Evolutionary conservation across 768 basidiomycete species (phyloP), one percentile per base, ranked within the genome.

Genomic region (Boletus coccyginus): DNA sequence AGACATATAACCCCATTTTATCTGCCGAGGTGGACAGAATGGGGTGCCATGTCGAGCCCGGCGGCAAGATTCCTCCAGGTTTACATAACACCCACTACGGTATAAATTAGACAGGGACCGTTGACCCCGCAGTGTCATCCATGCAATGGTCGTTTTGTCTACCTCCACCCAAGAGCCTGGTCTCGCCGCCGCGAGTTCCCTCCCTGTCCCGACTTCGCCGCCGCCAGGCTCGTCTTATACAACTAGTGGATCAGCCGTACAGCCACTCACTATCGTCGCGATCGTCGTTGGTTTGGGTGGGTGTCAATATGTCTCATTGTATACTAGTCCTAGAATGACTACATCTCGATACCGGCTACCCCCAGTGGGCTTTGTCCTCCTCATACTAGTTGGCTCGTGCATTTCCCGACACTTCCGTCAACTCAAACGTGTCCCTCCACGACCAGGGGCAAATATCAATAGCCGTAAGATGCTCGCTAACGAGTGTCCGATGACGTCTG

Each of bases 231-330:
- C 33, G 12, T 5, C 21, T n/a, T 50, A 33, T 16, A 19, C 50
- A 19, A 24, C 27, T 13, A 0, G 16, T 3, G 17, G 29, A 21
- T 9, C 59, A 5, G 16, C 59, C 5, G 55, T 64, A 2, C 57
- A 64, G 36, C 29, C 24, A 19, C 14, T 32, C 19, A 66, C 65
- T 1, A 53, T 66, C 21, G 1, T 51, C 2, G 53, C 44, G 1
- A 59, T 61, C 31, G 50, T 62, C 31, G 16, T 64, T 7, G 53
- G 65, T 13, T 17, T 62, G 35, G 53, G 65, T 66, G 41, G 16
- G 62, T 52, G 21, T 46, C 16, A 0, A 8, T 2, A 21, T 31
- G 10, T 54, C 36, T 46, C 19, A 32, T 27, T 6, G 8, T 29
- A 13, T 14, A 1, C 13, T 7, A 1, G 19, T 41, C 35, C 10